phyloP scores from a whole-genome alignment of 371 early-diverging fungal species.

The Mucor saturninus region DNA sequence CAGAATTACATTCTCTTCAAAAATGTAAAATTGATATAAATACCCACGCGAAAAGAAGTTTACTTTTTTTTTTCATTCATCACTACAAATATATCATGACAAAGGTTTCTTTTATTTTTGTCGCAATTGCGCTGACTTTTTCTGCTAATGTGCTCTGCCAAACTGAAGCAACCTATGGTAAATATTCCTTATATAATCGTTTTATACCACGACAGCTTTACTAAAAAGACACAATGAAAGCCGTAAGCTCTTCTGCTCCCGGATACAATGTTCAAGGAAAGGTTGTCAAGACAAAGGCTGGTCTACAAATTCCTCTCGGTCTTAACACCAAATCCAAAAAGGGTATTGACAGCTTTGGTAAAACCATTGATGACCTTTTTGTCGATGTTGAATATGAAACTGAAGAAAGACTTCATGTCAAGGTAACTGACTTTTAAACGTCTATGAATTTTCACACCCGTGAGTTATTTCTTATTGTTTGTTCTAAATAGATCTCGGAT shows the following conservation, averaged over 20 bases:
- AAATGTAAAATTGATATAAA: too few relatives aligned
- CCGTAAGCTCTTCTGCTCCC: constrained; percentile 25
- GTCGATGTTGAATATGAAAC: constrained; percentile 59
- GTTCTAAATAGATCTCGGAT: constrained; percentile 48
- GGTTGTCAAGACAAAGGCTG: constrained; percentile 31
- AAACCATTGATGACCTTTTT: constrained; percentile 45
- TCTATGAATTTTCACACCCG: background rate
- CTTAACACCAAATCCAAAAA: constrained; percentile 7
- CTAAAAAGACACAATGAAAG: constrained; percentile 7
- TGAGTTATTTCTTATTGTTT: background rate
- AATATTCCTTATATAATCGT: background rate
- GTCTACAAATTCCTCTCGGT: constrained; percentile 38
- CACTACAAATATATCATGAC: constrained; percentile 9
- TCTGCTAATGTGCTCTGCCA: constrained; percentile 19
- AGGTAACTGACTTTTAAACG: constrained; percentile 21
- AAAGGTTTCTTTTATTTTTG: constrained; percentile 28
- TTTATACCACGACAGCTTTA: background rate
- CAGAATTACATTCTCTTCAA: too few relatives aligned
- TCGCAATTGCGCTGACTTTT: constrained; percentile 29
- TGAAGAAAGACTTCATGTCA: constrained; percentile 54
- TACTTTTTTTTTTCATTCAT: too few relatives aligned
- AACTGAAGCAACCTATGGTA: constrained; percentile 28
- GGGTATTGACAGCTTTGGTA: constrained; percentile 38
- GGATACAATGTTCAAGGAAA: constrained; percentile 40
- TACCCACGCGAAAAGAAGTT: too few relatives aligned